Evolutionary conservation across 1,139 yeast species (phyloP).

Genomic region (Wickerhamomyces sp.): DNA sequence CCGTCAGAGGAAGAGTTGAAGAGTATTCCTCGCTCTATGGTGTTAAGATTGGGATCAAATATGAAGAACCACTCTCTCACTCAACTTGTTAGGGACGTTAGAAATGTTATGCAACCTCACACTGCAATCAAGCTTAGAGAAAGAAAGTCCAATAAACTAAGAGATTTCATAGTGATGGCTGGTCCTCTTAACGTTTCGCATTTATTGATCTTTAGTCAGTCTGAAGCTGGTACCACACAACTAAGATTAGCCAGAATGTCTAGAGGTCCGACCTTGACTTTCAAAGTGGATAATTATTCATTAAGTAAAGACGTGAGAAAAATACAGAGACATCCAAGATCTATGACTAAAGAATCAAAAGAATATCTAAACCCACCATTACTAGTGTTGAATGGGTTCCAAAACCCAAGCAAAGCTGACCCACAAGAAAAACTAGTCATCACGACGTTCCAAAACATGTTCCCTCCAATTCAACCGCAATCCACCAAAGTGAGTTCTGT

Average conservation of each 20-base stretch:
- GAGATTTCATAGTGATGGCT: conserved; percentile 93
- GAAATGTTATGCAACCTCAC: conserved; percentile 93
- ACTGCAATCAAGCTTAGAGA: conserved; percentile 88
- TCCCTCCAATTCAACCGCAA: conserved; percentile 89
- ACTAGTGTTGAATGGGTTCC: conserved; percentile 86
- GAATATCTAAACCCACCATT: conserved; percentile 81
- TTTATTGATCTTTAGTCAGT: conserved; percentile 79
- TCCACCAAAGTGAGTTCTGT: conserved; percentile 68
- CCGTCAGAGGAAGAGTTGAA: conserved; percentile 63
- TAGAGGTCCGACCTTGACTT: conserved; percentile 90
- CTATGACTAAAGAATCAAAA: conserved; percentile 54
- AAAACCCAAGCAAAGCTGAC: conserved; percentile 47
- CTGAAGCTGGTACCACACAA: conserved; percentile 76
- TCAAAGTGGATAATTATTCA: conserved; percentile 72
- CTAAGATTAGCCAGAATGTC: conserved; percentile 86
- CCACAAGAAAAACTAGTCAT: conserved; percentile 78
- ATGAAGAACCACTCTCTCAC: conserved; percentile 76
- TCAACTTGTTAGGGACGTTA: conserved; percentile 81
- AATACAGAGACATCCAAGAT: conserved; percentile 66
- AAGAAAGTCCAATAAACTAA: conserved; percentile 78
- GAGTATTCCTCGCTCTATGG: conserved; percentile 88
- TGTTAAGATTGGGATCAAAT: conserved; percentile 77
- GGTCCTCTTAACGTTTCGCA: conserved; percentile 95
- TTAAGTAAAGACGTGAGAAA: conserved; percentile 77
- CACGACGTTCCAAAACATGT: conserved; percentile 91